Conservation (phyloP, 2,329 filamentous ascomycete genomes). For the Penicillium concentricum region DNA sequence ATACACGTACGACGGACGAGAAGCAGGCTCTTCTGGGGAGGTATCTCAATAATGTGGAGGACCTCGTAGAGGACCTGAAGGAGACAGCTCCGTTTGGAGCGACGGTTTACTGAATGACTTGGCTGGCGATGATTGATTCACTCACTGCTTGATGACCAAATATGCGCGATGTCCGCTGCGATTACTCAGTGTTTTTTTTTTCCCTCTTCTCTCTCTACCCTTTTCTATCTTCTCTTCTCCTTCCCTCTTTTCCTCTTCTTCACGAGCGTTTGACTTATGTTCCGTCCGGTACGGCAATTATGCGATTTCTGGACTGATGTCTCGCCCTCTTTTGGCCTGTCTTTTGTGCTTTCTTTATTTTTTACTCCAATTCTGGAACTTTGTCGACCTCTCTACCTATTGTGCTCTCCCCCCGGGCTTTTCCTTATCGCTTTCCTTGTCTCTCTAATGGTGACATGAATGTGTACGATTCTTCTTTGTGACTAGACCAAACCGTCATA, state of each 20-base stretch:
- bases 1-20: conserved; percentile 70
- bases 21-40: conserved; percentile 76
- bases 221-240: conserved; percentile 7
- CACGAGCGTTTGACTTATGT: conserved; percentile 14
- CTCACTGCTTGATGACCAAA: conserved; percentile 9
- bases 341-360: conserved; percentile 10
- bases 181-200: conserved; percentile 16
- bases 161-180: conserved; percentile 24
- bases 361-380: conserved; percentile 15
- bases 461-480: conserved; percentile 23
- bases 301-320: conserved; percentile 10
- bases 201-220: background rate
- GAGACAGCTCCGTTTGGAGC: conserved; percentile 74
- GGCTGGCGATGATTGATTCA: conserved; percentile 14
- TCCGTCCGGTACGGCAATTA: conserved; percentile 24
- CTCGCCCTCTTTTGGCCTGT: conserved; percentile 7
- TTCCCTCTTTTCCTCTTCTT: conserved; percentile 3
- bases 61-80: conserved; percentile 78
- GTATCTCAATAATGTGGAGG: conserved; percentile 79
- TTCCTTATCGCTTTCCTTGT: conserved; percentile 13
- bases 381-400: conserved; percentile 11
- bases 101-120: conserved; percentile 35
- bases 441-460: conserved; percentile 31
- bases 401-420: conserved; percentile 3
- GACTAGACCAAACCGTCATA: conserved; percentile 7